Conservation (phyloP, 169 alveolate species). For the Plasmodium gonderi region DNA sequence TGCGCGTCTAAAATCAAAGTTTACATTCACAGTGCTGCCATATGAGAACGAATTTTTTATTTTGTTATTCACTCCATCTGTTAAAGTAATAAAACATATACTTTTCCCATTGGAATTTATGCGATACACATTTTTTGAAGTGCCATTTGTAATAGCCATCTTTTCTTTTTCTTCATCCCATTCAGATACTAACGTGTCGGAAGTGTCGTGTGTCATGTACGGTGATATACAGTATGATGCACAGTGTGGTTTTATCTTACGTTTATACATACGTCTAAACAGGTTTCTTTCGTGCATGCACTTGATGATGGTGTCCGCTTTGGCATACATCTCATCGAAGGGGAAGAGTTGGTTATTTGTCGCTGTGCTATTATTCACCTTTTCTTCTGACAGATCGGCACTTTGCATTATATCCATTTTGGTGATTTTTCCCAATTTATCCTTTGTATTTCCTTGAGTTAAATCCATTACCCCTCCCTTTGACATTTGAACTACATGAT, state of each 20-base stretch:
- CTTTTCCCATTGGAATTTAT: conserved; percentile 7
- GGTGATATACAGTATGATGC: background rate
- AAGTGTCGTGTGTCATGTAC: background rate
- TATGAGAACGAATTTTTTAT: background rate
- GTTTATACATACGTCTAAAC: background rate
- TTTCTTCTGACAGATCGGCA: background rate
- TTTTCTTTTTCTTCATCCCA: background rate
- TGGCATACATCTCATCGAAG: background rate
- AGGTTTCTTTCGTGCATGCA: background rate
- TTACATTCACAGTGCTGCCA: conserved; percentile 21
- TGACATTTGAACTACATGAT: too few relatives aligned
- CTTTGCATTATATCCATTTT: too few relatives aligned
- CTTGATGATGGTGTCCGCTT: conserved; percentile 18
- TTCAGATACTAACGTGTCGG: background rate
- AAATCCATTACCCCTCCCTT: too few relatives aligned
- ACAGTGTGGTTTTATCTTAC: conserved; percentile 1
- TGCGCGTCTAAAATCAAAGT: background rate
- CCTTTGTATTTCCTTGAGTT: too few relatives aligned
- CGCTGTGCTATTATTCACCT: background rate
- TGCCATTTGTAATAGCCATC: background rate
- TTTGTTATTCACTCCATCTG: conserved; percentile 7
- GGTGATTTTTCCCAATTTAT: too few relatives aligned
- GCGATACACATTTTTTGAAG: background rate
- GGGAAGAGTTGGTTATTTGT: background rate
- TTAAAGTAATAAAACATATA: conserved; percentile 9